Base-by-base conservation (phyloP, 352 stramenopile species). In the Phytophthora tubulina region DNA sequence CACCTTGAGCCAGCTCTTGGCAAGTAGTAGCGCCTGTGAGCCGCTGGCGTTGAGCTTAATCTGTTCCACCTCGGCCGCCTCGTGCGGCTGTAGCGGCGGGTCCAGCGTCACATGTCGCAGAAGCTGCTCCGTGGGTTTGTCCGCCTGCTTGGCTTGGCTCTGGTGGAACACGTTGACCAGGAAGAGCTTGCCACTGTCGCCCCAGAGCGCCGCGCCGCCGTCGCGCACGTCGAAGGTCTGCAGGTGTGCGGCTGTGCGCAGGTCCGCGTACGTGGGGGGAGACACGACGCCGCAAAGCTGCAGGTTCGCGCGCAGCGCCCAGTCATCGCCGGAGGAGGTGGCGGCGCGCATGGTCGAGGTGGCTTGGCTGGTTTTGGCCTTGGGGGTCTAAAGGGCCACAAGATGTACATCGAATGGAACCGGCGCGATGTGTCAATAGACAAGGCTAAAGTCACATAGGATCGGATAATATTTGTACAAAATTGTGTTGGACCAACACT, bases 181-280 rank as follows among this genome's bases (percentile, higher is more conserved):
- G 51, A 88, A 89, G 58, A 93, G 75, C 13, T 70, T 71, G 2
- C 83, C 79, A 50, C 57, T 57, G 39, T 83, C 82, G 38, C 75
- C 76, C 51, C 86, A 80, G 44, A 93, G 71, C 52, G 72, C 79
- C 31, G 82, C 73, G 65, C 78, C 75, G 60, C 70, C 69, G n/a
- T 89, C 80, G 71, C 72, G 76, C 54, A 93, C 81, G 63, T 92
- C 86, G 51, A 93, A 93, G 2, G 86, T 91, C 62, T 82, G 82
- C 30, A 90, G 71, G 51, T 90, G 76, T 50, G 82, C 80, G 33
- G 80, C 76, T 50, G 78, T 85, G 59, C 75, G 72, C 45, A 92
- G 54, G 46, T 88, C 73, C 14, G 73, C 81, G 66, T 89, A 91
- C 38, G 69, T 74, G 14, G 86, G 84, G 59, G 82, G 84, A 36